phyloP scores from a whole-genome alignment of 2,329 filamentous ascomycete genomes.

The Fusarium sp. region DNA sequence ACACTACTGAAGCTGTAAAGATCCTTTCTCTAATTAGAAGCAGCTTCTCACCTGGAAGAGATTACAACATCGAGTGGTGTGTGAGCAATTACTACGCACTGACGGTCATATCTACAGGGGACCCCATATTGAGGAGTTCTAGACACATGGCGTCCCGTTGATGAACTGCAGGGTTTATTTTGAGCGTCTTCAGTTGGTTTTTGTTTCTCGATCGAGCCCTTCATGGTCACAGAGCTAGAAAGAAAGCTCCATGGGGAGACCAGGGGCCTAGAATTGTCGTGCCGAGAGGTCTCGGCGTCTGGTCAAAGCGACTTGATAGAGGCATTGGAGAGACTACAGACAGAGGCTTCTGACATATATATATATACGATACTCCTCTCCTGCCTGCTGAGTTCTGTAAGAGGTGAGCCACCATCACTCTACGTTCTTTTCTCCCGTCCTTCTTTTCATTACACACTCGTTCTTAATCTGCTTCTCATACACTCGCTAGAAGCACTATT shows the following conservation, averaged over 20 bases:
- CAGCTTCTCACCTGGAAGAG: not conserved
- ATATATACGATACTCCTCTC: constrained; percentile 8
- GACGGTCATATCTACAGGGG: not conserved
- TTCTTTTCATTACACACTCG: constrained; percentile 6
- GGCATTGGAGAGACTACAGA: not conserved
- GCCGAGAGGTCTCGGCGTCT: constrained; percentile 30
- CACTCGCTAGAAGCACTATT: constrained; percentile 7
- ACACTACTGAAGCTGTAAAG: not conserved
- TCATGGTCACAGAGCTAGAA: not conserved
- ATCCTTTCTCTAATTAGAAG: not conserved
- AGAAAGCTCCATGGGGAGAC: constrained; percentile 7
- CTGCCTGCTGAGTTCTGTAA: not conserved
- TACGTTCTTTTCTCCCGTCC: constrained; percentile 7
- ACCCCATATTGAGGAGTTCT: constrained; percentile 3
- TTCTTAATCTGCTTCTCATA: constrained; percentile 7
- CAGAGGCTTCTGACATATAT: not conserved
- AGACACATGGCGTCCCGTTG: constrained; percentile 15
- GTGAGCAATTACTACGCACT: constrained; percentile 4
- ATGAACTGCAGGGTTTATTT: constrained; percentile 4
- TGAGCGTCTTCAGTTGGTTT: not conserved
- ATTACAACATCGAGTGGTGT: not conserved
- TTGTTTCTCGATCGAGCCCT: not conserved
- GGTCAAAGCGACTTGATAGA: not conserved
- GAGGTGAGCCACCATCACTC: not conserved
- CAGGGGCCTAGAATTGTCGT: constrained; percentile 22